Conservation (phyloP, 1,284 basidiomycete species). For the Rhodofomes roseus region DNA sequence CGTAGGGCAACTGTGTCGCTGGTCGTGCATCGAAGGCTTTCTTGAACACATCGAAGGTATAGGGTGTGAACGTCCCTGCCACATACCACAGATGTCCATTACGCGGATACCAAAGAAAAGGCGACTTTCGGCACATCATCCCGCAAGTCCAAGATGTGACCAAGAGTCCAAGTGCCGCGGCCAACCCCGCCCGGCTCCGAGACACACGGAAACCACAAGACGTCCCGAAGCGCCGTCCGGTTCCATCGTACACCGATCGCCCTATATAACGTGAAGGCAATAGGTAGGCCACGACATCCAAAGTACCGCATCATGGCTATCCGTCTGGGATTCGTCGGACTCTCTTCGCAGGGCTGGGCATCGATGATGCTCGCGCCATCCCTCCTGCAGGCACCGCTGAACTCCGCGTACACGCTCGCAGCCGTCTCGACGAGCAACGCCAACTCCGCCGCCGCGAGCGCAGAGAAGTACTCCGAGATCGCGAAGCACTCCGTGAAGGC, state of each 20-base stretch:
- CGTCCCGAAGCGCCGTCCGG: not conserved
- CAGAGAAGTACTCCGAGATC: conserved; percentile 18
- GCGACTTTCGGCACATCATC: no score
- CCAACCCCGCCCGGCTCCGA: not conserved
- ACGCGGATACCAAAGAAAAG: no score
- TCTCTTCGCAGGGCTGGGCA: conserved; percentile 32
- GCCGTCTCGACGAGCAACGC: conserved; percentile 28
- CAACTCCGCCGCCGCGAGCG: conserved; percentile 20
- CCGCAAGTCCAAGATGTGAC: no score
- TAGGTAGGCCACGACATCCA: no score
- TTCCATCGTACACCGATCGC: not conserved
- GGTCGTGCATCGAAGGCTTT: no score
- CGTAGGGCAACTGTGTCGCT: no score
- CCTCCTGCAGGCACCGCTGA: conserved; percentile 16
- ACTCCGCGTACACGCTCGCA: conserved; percentile 19
- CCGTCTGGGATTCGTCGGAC: conserved; percentile 32
- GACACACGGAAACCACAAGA: not conserved
- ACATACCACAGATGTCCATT: no score
- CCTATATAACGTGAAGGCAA: not conserved
- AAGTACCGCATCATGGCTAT: conserved; percentile 15
- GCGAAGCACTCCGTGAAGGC: conserved; percentile 22
- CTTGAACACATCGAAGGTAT: no score
- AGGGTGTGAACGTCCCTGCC: no score
- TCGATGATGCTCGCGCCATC: conserved; percentile 21
- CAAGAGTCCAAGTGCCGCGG: no score